phyloP scores from a whole-genome alignment of 2,329 filamentous ascomycete genomes.

The Scopulariopsis brevicaulis region DNA sequence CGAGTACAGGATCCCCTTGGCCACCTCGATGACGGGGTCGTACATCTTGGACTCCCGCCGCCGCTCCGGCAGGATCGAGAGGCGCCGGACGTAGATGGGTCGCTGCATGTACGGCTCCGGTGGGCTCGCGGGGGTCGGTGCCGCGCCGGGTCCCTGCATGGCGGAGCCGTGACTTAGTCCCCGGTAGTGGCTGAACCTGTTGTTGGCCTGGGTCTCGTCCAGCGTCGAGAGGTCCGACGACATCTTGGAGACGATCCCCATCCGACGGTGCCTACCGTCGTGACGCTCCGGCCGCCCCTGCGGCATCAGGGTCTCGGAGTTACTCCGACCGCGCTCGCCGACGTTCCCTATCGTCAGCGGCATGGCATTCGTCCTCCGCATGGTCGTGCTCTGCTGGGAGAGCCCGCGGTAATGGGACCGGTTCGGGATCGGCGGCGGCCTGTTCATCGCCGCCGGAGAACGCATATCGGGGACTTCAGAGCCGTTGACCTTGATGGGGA shows the following conservation, averaged over 20 bases:
- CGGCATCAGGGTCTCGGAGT: constrained; percentile 49
- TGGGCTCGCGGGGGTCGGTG: constrained; percentile 46
- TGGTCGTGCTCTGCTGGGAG: constrained; percentile 53
- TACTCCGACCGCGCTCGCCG: constrained; percentile 56
- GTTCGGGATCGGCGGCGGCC: constrained; percentile 64
- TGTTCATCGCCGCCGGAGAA: constrained; percentile 47
- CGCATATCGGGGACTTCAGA: constrained; percentile 56
- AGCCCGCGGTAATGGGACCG: constrained; percentile 71
- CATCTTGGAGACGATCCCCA: constrained; percentile 52
- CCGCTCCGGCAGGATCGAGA: constrained; percentile 52
- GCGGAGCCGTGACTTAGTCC: constrained; percentile 59
- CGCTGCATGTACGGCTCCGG: constrained; percentile 45
- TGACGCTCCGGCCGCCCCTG: constrained; percentile 31
- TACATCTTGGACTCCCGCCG: constrained; percentile 48
- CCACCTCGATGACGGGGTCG: constrained; percentile 52
- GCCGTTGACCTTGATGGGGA: constrained; percentile 63
- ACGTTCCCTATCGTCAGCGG: constrained; percentile 57
- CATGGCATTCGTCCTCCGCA: constrained; percentile 62
- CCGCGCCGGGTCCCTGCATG: constrained; percentile 41
- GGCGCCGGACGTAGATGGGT: constrained; percentile 50
- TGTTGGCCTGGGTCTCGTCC: constrained; percentile 50
- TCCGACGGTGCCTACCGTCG: constrained; percentile 46
- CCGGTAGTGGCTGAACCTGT: constrained; percentile 55
- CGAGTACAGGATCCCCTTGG: constrained; percentile 55
- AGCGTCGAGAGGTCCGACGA: constrained; percentile 49